Evolutionary conservation across 75 land plant species (phyloP).

Genomic region (Cryptomeria japonica): DNA sequence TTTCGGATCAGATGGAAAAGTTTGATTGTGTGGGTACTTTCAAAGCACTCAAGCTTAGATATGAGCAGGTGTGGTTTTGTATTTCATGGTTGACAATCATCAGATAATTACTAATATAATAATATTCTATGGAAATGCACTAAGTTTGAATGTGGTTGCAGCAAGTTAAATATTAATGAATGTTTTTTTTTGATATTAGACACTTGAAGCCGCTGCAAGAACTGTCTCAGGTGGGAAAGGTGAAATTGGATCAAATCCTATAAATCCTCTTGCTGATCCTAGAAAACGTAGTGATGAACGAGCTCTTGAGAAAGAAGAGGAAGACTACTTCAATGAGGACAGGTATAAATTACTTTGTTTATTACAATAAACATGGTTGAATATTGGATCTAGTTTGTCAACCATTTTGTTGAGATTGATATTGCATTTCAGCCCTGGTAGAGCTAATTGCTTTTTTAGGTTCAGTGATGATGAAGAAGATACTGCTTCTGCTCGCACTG

Average conservation of each 20-base stretch:
- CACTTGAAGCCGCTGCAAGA: slow-evolving; percentile 17
- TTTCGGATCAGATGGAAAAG: slow-evolving; percentile 57
- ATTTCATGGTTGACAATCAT: not conserved
- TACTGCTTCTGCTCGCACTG: slow-evolving; percentile 55
- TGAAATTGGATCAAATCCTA: not conserved
- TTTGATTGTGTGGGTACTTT: slow-evolving; percentile 69
- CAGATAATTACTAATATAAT: not conserved
- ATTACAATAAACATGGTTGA: not conserved
- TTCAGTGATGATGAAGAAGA: slow-evolving; percentile 89
- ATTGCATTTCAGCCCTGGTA: not conserved
- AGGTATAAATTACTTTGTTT: slow-evolving; percentile 22
- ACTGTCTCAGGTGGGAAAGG: slow-evolving; percentile 11
- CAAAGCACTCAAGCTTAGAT: slow-evolving; percentile 69
- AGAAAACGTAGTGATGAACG: slow-evolving; percentile 79
- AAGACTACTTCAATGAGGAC: slow-evolving; percentile 95
- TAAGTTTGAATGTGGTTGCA: not conserved
- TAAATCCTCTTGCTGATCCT: slow-evolving; percentile 27
- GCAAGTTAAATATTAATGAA: slow-evolving; percentile 6
- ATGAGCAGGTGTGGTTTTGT: slow-evolving; percentile 78
- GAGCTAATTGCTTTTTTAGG: not conserved
- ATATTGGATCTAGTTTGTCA: not conserved
- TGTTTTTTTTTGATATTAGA: not conserved
- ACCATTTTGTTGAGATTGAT: not conserved
- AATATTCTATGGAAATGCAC: not conserved
- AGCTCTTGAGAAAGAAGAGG: slow-evolving; percentile 91